These are phyloP conservation scores for Kodamaea arcana DNA, from an alignment of 1,139 yeast species.

Conservation along the genomic window DNA sequence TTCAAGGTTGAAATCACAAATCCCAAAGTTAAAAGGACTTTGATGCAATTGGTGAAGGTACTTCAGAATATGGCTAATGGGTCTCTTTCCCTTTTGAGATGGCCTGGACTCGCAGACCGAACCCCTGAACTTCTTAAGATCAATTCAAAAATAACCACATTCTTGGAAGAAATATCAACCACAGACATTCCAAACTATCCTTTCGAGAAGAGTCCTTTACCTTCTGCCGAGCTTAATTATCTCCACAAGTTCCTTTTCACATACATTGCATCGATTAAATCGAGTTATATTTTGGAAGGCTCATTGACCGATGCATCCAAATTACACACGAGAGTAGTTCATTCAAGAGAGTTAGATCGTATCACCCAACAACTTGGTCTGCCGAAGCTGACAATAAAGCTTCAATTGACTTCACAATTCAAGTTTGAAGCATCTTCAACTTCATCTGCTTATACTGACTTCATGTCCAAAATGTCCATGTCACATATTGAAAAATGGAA, in stretches of 20 bases:
- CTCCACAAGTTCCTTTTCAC: conserved; percentile 65
- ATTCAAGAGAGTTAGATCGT: conserved; percentile 26
- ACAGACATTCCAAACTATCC: conserved; percentile 21
- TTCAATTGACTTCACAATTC: conserved; percentile 51
- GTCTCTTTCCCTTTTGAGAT: conserved; percentile 52
- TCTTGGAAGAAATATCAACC: conserved; percentile 29
- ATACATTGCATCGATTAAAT: conserved; percentile 54
- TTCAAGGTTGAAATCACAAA: conserved; percentile 44
- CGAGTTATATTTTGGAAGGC: conserved; percentile 27
- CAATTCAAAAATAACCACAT: conserved; percentile 43
- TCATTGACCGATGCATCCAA: conserved; percentile 18
- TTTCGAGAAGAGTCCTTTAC: conserved; percentile 19
- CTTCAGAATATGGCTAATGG: conserved; percentile 89
- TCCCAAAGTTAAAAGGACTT: conserved; percentile 59
- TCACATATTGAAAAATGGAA: conserved; percentile 45
- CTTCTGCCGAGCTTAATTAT: conserved; percentile 50
- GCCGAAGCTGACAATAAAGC: conserved; percentile 42
- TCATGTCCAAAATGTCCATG: conserved; percentile 65
- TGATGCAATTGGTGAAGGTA: conserved; percentile 79
- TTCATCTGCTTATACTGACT: conserved; percentile 54
- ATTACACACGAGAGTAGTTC: conserved; percentile 23
- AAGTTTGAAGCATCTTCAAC: conserved; percentile 37
- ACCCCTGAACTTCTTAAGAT: conserved; percentile 41
- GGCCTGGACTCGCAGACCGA: conserved; percentile 50
- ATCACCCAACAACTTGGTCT: conserved; percentile 32